Evolutionary conservation across 192 early-diverging fungal genomes (phyloP), one percentile per base, ranked within the genome.

Genomic region (Coemansia sp.): DNA sequence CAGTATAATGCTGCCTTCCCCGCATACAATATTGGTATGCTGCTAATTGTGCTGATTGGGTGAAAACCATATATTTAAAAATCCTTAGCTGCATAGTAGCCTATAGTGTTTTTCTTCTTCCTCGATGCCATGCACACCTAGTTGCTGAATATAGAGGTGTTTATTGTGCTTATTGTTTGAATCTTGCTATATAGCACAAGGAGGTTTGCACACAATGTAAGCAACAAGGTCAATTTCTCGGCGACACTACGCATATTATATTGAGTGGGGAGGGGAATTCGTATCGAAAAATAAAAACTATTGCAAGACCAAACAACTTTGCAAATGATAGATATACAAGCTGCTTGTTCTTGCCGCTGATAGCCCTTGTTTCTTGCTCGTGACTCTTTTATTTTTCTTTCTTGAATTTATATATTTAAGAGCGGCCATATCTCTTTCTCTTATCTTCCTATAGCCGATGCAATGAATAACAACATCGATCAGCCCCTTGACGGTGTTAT

Each of bases 401-500:
- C 53, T n/a, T 34, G 7, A 16, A 33, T 2, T 5, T 29, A 16
- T 56, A 23, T 56, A 56, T 12, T 25, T 25, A 49, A 25, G 21
- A 49, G 46, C 3, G n/a, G 30, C n/a, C 37, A 23, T 59, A 30
- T 58, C 28, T 66, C 30, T 40, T 59, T 26, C 35, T 59, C 9
- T 28, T 40, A 21, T 59, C 59, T 42, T 42, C 39, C 39, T 59
- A 52, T 51, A 49, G 43, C 51, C 59, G 26, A 64, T 64, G 55
- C 66, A 65, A 81, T 81, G 78, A 55, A 74, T 52, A 65, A 70
- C 69, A 57, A 61, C 46, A 53, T 75, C 58, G 63, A 49, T 15
- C 69, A 81, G 28, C 29, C 73, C 2, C 30, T 81, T 8, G 72
- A 71, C 2, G 66, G 68, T n/a, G 78, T 72, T 26, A 33, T 81